Percentiles rank a stretch among this genome's conserved stretches.
These are phyloP conservation scores for Leavenworthia alabamica DNA, from an alignment of 345 rosid species.

Conservation along the genomic window DNA sequence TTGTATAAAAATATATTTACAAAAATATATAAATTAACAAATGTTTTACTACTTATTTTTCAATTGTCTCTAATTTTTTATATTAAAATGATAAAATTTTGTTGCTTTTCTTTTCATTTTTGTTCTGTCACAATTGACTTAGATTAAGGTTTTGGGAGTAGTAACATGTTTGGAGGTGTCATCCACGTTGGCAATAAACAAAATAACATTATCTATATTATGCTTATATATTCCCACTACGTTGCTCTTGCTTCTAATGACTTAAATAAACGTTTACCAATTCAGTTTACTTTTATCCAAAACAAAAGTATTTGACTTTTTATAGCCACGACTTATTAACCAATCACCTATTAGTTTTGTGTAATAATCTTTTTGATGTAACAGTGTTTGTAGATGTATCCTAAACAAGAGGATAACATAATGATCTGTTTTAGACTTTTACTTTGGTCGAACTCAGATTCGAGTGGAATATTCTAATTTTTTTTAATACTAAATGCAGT, in stretches of 20 bases:
- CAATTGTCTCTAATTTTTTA: too few relatives aligned
- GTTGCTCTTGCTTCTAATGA: constrained; percentile 16
- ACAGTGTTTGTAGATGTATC: not conserved
- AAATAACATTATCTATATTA: not conserved
- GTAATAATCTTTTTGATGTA: not conserved
- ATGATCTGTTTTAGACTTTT: not conserved
- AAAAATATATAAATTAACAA: too few relatives aligned
- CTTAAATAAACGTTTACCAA: not conserved
- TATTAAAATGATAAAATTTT: not conserved
- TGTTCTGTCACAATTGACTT: not conserved
- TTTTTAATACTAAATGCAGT: not conserved
- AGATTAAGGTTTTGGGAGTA: constrained; percentile 20
- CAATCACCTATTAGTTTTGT: not conserved
- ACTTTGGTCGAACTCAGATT: not conserved
- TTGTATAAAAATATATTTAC: too few relatives aligned
- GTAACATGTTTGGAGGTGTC: constrained; percentile 24
- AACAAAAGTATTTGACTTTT: not conserved
- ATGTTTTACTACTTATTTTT: too few relatives aligned
- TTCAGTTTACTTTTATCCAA: not conserved
- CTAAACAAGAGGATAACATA: not conserved
- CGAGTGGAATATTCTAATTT: not conserved
- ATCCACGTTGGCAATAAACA: constrained; percentile 15
- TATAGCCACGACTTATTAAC: not conserved
- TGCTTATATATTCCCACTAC: not conserved
- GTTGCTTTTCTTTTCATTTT: not conserved